Base-by-base conservation (phyloP, 2,329 filamentous ascomycete species). In the Trichoderma harzianum region DNA sequence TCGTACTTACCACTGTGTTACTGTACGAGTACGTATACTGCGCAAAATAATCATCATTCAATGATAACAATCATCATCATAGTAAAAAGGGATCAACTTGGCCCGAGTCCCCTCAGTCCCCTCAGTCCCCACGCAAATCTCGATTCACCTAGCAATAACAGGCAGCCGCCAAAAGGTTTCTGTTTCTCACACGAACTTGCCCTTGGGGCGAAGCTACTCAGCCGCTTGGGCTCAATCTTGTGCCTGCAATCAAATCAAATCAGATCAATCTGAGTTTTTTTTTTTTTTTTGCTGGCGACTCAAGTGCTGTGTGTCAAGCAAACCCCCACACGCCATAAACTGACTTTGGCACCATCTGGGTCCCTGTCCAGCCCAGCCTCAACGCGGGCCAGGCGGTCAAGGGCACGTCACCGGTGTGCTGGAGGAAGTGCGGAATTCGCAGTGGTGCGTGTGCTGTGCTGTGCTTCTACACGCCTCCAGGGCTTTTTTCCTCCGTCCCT, bases 291-390 rank as follows among this genome's bases (percentile, higher is more conserved):
- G 28, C 39, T 65, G 34, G 34, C 10, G 39, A 28, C 28, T 53
- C 62, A 26, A 57, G 18, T 16, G 43, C 43, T n/a, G n/a, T 24
- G 43, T 51, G 43, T 26, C 62, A 30, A 8, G 43, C 43, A 65
- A 36, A 58, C 47, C 64, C 47, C 64, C 64, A 67, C 64, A 36
- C n/a, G 21, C 51, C n/a, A 43, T 28, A 67, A 65, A 70, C 66
- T 64, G 71, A 70, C 58, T 72, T 72, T 72, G 63, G 70, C 43
- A 72, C 70, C 53, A 47, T 72, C 70, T 72, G 70, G 70, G 57
- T 47, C 69, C 53, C n/a, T 12, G 16, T 28, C 36, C 32, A 43
- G 51, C 64, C 64, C 21, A 57, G 63, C 63, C 63, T 66, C 63
- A 66, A 26, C 28, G n/a, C 21, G 63, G 34, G 43, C 47, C 30